Evolutionary conservation across 2,329 filamentous ascomycete species (phyloP).

Genomic region (Alternaria longipes): DNA sequence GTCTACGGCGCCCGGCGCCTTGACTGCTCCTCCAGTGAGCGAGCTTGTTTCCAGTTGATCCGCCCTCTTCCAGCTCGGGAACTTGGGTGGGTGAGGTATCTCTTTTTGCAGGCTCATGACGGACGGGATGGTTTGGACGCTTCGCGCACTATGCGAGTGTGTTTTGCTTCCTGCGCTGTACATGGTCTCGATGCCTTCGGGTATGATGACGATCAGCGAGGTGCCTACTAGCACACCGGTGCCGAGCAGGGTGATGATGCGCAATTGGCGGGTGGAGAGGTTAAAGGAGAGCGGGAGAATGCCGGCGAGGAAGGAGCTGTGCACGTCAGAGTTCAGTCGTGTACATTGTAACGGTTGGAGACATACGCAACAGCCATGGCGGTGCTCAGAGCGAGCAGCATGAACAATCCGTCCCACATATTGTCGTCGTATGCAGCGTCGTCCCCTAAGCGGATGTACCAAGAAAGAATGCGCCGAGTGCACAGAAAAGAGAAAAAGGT

Average conservation of each 20-base stretch:
- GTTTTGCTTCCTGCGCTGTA: conserved; percentile 63
- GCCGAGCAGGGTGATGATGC: conserved; percentile 89
- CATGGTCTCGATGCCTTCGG: conserved; percentile 92
- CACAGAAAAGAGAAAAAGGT: conserved; percentile 24
- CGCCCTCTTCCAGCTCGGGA: conserved; percentile 31
- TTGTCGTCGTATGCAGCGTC: conserved; percentile 27
- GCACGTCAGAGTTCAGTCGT: conserved; percentile 21
- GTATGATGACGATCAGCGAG: conserved; percentile 95
- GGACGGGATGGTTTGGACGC: conserved; percentile 38
- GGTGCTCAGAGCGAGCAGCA: conserved; percentile 70
- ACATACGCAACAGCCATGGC: conserved; percentile 72
- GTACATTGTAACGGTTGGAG: neutral
- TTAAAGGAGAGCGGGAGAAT: conserved; percentile 88
- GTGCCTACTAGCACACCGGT: conserved; percentile 95
- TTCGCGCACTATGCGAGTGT: conserved; percentile 34
- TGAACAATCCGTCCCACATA: conserved; percentile 71
- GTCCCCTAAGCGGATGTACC: conserved; percentile 14
- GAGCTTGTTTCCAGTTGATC: conserved; percentile 26
- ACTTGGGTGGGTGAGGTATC: conserved; percentile 34
- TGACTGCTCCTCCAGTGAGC: conserved; percentile 27
- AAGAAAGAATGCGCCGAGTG: conserved; percentile 26
- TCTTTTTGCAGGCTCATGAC: conserved; percentile 39
- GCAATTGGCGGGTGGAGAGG: conserved; percentile 84
- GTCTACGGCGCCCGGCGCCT: conserved; percentile 27
- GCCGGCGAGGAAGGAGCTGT: conserved; percentile 91